Evolutionary conservation across 2,329 filamentous ascomycete genomes (phyloP), one percentile per base, ranked within the genome.

Genomic region (Epichloe bromicola): DNA sequence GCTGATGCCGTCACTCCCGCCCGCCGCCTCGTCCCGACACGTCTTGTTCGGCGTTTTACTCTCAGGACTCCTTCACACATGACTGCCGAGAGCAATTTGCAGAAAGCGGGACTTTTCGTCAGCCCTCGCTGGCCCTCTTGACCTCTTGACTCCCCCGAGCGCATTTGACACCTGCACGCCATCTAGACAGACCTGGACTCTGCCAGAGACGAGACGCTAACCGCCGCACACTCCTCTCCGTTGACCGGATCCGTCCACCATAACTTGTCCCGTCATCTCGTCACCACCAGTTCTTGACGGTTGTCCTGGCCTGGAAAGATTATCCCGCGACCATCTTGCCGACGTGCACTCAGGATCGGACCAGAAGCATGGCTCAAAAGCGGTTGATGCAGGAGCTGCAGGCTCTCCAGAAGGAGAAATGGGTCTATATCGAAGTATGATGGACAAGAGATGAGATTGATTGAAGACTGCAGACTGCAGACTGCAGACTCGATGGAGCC

Each of bases 381-480:
- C 85, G 94, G 48, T 76, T 97, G 51, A 88, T 95, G 86, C 85
- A 85, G 59, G 91, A 97, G 74, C 82, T 88, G 71, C 85, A 86
- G 67, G 75, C 79, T 43, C 77, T 97, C 40, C 76, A 80, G 50
- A 89, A 93, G 67, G 90, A 96, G 75, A 88, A 88, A 65, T 98
- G 91, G 91, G 85, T 95, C 17, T 81, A 91, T 60, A 88, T 96
- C 58, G 86, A 94, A 65, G 86, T 89, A 68, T 55, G 46, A 20
- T 38, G 78, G 62, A 51, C 46, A 12, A 5, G n/a, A 42, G 1
- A 42, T 12, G 40, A 8, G n/a, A 12, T 43, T 38, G 30, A 30
- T 44, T 38, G 38, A 7, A 20, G 10, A 19, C 14, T 40, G 23
- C 7, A 26, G 23, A 26, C 23, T 26, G 23, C 23, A 23, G 23